Conservation (phyloP, 129 eudicot species). For the Lonicera japonica region DNA sequence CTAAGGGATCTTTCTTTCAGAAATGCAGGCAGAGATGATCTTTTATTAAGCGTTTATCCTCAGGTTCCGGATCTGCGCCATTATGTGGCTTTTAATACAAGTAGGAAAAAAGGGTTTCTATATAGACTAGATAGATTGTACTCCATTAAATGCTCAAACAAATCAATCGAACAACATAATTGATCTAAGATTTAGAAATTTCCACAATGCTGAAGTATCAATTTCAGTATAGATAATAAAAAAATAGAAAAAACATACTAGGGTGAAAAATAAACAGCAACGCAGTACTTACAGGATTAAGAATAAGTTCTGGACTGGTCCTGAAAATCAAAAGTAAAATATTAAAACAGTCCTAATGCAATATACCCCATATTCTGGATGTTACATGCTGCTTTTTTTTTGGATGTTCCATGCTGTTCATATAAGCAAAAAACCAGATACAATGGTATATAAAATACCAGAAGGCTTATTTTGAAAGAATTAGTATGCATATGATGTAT, state of each 20-base stretch:
- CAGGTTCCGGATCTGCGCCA: too few species aligned
- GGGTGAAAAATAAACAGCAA: background rate
- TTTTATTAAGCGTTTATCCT: too few species aligned
- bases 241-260: background rate
- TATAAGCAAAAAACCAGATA: background rate
- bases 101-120: too few species aligned
- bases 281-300: slow-evolving; percentile 71
- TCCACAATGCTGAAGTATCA: background rate
- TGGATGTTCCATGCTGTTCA: background rate
- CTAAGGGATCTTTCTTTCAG: too few species aligned
- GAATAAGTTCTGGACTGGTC: slow-evolving; percentile 95
- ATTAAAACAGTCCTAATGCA: slow-evolving; percentile 4
- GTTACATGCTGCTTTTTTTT: background rate
- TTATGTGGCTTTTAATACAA: too few species aligned
- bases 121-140: too few species aligned
- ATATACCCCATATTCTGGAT: background rate
- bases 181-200: background rate
- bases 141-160: background rate
- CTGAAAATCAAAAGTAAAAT: slow-evolving; percentile 40
- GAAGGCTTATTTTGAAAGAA: background rate
- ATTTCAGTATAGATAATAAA: background rate
- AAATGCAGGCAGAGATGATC: too few species aligned
- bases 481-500: background rate
- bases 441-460: background rate
- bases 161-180: background rate